Conservation (phyloP, 2,329 filamentous ascomycete genomes). For the Ascochyta lentis region DNA sequence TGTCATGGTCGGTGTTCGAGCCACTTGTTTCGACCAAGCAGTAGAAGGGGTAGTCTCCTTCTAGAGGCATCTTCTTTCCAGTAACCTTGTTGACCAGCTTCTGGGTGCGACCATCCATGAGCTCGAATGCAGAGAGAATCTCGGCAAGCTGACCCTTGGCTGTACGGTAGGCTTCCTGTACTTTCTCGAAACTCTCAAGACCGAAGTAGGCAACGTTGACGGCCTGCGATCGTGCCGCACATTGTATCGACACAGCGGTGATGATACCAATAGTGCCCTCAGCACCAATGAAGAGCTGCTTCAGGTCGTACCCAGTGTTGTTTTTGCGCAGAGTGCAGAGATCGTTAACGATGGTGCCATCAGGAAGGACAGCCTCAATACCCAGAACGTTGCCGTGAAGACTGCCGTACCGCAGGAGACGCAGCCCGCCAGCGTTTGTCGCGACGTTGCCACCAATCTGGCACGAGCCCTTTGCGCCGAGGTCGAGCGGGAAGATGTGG, state of each 20-base stretch:
- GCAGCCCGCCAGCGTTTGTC: conserved; percentile 91
- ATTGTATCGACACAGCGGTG: conserved; percentile 87
- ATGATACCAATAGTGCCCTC: conserved; percentile 96
- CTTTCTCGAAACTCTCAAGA: conserved; percentile 87
- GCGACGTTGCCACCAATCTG: conserved; percentile 96
- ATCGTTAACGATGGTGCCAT: conserved; percentile 91
- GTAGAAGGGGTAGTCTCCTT: conserved; percentile 89
- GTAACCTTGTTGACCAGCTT: conserved; percentile 67
- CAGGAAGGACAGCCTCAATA: conserved; percentile 89
- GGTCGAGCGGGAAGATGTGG: conserved; percentile 92
- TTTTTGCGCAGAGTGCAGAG: conserved; percentile 91
- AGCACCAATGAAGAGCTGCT: conserved; percentile 94
- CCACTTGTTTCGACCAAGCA: conserved; percentile 96
- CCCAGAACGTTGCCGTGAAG: conserved; percentile 92
- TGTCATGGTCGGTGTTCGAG: conserved; percentile 91
- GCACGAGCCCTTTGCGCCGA: conserved; percentile 97
- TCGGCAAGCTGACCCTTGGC: conserved; percentile 91
- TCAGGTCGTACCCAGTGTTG: conserved; percentile 97
- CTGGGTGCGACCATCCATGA: conserved; percentile 91
- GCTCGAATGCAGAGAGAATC: conserved; percentile 95
- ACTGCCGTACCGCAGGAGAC: conserved; percentile 90
- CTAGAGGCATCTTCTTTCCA: conserved; percentile 79
- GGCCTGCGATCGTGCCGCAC: conserved; percentile 83
- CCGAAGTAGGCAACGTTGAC: conserved; percentile 96
- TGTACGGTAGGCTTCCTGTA: conserved; percentile 82